phyloP scores from a whole-genome alignment of 139 green algal genomes.

The Pseudopediastrum boryanum region DNA sequence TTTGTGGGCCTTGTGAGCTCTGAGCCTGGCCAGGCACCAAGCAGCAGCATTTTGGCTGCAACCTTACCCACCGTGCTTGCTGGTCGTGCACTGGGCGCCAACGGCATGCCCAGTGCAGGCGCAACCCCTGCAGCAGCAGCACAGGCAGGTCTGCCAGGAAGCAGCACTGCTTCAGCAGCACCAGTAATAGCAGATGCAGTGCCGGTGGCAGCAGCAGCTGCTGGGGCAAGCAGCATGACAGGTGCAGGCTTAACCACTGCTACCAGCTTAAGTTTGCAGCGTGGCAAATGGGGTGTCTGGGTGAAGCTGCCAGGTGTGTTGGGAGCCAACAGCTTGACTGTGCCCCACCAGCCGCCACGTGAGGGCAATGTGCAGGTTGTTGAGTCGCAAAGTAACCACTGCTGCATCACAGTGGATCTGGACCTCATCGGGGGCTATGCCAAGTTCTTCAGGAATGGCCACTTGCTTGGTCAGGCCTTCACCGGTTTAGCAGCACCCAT shows the following conservation, averaged over 20 bases:
- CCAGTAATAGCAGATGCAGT: constrained; percentile 1
- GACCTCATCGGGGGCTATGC: constrained; percentile 60
- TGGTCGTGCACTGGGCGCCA: not conserved
- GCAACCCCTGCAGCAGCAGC: not conserved
- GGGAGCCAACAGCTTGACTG: not conserved
- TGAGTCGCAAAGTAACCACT: constrained; percentile 55
- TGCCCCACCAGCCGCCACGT: constrained; percentile 42
- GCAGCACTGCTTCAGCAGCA: not conserved
- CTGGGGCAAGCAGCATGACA: too few relatives aligned
- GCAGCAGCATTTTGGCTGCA: constrained; percentile 50
- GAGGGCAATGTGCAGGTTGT: constrained; percentile 43
- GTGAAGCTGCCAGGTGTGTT: constrained; percentile 41
- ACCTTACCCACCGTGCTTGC: constrained; percentile 22
- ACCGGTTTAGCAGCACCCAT: constrained; percentile 51
- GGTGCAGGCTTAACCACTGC: too few relatives aligned
- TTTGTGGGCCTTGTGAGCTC: constrained; percentile 56
- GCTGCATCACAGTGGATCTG: constrained; percentile 68
- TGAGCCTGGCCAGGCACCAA: constrained; percentile 11
- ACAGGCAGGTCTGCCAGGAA: not conserved
- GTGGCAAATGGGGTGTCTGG: constrained; percentile 54
- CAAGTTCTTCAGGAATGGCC: constrained; percentile 65
- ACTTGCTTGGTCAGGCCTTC: constrained; percentile 61
- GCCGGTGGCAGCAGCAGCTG: not conserved
- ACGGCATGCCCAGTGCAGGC: not conserved
- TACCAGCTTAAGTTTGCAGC: constrained; percentile 8